Conservation (phyloP, 1,139 yeast genomes). For the Zhuliangozyma parablackwelliae region DNA sequence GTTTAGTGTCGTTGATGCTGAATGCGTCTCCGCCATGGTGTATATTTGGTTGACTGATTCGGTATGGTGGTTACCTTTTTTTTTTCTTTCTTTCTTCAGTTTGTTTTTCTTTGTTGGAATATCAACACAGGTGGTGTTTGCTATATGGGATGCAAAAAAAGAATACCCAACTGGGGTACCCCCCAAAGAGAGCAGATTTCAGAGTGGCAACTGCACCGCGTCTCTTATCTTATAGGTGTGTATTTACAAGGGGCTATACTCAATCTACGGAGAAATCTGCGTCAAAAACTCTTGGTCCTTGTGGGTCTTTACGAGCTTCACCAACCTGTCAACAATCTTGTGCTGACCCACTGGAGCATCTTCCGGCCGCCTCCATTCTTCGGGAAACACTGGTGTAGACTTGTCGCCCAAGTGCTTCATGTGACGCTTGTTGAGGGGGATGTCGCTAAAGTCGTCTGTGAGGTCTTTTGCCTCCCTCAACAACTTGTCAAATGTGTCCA, state of each 20-base stretch:
- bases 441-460: conserved; percentile 59
- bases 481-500: conserved; percentile 58
- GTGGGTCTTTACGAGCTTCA: conserved; percentile 27
- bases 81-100: neutral
- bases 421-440: conserved; percentile 82
- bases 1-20: conserved; percentile 43
- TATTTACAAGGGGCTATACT: neutral
- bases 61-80: neutral
- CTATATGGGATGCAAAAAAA: too few relatives aligned
- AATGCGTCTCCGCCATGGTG: conserved; percentile 19
- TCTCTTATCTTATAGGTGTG: too few relatives aligned
- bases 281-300: conserved; percentile 31
- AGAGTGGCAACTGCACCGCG: too few relatives aligned
- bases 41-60: neutral
- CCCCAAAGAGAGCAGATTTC: too few relatives aligned
- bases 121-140: too few relatives aligned
- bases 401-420: conserved; percentile 36
- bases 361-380: conserved; percentile 78
- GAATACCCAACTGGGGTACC: too few relatives aligned
- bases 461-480: conserved; percentile 62
- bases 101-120: neutral
- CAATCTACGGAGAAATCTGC: conserved; percentile 11
- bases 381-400: conserved; percentile 58
- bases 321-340: conserved; percentile 28
- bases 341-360: conserved; percentile 49